A percentile compares a stretch with the other conserved stretches of the same genome.
These are phyloP conservation scores for Mucuna pruriens DNA, from an alignment of 306 rosid genomes.

Conservation along the genomic window DNA sequence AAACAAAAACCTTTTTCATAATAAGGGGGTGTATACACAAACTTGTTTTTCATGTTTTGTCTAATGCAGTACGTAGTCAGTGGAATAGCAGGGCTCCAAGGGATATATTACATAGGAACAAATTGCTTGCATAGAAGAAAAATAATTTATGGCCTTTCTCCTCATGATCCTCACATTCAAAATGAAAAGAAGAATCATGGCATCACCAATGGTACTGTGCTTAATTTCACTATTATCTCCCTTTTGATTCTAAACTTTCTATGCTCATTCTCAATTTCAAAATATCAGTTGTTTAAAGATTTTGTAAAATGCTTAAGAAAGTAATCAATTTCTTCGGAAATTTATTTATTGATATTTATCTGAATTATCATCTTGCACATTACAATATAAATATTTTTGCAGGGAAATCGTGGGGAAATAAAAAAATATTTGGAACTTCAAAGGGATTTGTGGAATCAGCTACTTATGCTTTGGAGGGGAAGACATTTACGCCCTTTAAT, in stretches of 20 bases:
- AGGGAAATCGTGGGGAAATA: neutral
- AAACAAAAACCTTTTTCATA: too few species aligned
- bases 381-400: too few species aligned
- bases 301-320: too few species aligned
- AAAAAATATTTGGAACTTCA: slow-evolving; percentile 56
- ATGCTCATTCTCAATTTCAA: too few species aligned
- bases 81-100: slow-evolving; percentile 64
- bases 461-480: slow-evolving; percentile 44
- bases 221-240: too few species aligned
- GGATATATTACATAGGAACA: slow-evolving; percentile 58
- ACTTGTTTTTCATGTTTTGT: slow-evolving; percentile 3
- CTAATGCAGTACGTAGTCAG: slow-evolving; percentile 29
- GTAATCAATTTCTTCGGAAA: too few species aligned
- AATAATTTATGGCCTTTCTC: slow-evolving; percentile 61
- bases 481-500: neutral
- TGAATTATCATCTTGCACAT: too few species aligned
- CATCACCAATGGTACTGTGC: too few species aligned
- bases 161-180: neutral
- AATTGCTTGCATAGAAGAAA: slow-evolving; percentile 62
- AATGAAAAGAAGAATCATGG: too few species aligned
- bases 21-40: neutral
- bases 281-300: too few species aligned
- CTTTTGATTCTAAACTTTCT: too few species aligned
- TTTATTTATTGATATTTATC: neutral
- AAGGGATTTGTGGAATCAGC: slow-evolving; percentile 53